Conservation (phyloP, 148 eudicot species). For the Tetragonia tetragonoides region DNA sequence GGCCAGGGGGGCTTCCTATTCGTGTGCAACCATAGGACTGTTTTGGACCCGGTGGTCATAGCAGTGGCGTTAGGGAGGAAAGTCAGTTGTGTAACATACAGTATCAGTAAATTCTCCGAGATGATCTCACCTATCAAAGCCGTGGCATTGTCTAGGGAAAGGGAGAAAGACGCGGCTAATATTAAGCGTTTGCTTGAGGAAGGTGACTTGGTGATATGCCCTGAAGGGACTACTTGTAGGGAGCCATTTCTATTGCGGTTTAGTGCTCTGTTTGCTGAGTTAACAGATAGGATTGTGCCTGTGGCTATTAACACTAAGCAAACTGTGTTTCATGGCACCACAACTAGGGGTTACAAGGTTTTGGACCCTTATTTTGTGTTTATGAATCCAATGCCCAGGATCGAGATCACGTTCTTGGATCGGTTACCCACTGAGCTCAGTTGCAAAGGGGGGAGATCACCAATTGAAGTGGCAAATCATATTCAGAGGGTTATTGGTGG, state of each 20-base stretch:
- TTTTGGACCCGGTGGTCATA: constrained; percentile 48
- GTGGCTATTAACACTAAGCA: constrained; percentile 56
- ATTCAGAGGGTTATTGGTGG: constrained; percentile 54
- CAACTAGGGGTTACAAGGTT: constrained; percentile 42
- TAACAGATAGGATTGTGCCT: constrained; percentile 61
- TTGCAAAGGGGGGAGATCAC: constrained; percentile 48
- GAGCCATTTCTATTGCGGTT: constrained; percentile 58
- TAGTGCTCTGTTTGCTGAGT: constrained; percentile 63
- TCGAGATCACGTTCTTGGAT: constrained; percentile 59
- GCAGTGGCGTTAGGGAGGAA: constrained; percentile 55
- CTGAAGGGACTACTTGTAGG: constrained; percentile 67
- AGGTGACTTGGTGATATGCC: constrained; percentile 64
- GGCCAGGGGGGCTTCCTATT: constrained; percentile 48
- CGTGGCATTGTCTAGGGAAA: constrained; percentile 55
- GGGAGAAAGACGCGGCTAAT: constrained; percentile 51
- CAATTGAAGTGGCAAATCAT: constrained; percentile 60
- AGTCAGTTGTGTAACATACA: constrained; percentile 52
- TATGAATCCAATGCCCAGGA: constrained; percentile 68
- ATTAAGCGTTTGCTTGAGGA: constrained; percentile 49
- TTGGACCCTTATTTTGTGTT: constrained; percentile 58
- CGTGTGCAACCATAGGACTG: constrained; percentile 59
- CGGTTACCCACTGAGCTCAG: constrained; percentile 49
- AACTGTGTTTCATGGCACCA: constrained; percentile 54
- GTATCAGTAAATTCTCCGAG: constrained; percentile 58
- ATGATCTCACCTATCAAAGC: constrained; percentile 57